phyloP scores from a whole-genome alignment of 768 basidiomycete genomes.

The Tephrocybe sp. region DNA sequence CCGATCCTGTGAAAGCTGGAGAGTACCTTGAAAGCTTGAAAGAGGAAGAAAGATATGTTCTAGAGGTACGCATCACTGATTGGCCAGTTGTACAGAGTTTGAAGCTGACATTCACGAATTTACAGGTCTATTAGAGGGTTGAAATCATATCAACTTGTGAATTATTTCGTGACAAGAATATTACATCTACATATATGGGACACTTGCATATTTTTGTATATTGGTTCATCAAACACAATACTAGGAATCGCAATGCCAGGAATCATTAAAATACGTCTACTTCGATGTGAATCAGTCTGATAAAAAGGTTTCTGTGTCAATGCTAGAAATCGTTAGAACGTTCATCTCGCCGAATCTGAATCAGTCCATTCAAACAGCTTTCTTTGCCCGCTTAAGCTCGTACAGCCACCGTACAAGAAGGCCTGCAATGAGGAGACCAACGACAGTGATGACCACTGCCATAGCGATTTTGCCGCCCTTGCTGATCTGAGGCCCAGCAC shows the following conservation, averaged over 20 bases:
- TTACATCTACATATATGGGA: background rate
- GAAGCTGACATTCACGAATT: conserved; percentile 1
- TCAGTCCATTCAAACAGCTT: background rate
- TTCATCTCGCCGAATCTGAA: too few relatives aligned
- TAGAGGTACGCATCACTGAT: conserved; percentile 61
- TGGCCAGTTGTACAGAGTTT: background rate
- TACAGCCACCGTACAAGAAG: conserved; percentile 38
- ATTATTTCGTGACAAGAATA: background rate
- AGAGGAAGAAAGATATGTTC: conserved; percentile 95
- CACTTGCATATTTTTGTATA: background rate
- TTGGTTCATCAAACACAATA: background rate
- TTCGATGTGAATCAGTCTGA: too few relatives aligned
- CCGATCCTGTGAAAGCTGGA: conserved; percentile 64
- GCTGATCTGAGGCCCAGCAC: conserved; percentile 50
- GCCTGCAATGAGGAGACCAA: conserved; percentile 56
- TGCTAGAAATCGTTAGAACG: background rate
- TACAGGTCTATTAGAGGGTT: conserved; percentile 24
- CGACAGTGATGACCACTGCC: conserved; percentile 59
- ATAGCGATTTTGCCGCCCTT: conserved; percentile 65
- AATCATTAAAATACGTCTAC: too few relatives aligned
- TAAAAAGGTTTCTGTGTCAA: too few relatives aligned
- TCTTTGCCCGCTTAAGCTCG: conserved; percentile 14
- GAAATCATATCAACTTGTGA: too few relatives aligned
- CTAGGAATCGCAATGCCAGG: background rate
- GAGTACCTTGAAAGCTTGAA: conserved; percentile 86